These are phyloP conservation scores for Lasiosphaeria ovina DNA, from an alignment of 495 filamentous ascomycete genomes.

Conservation along the genomic window DNA sequence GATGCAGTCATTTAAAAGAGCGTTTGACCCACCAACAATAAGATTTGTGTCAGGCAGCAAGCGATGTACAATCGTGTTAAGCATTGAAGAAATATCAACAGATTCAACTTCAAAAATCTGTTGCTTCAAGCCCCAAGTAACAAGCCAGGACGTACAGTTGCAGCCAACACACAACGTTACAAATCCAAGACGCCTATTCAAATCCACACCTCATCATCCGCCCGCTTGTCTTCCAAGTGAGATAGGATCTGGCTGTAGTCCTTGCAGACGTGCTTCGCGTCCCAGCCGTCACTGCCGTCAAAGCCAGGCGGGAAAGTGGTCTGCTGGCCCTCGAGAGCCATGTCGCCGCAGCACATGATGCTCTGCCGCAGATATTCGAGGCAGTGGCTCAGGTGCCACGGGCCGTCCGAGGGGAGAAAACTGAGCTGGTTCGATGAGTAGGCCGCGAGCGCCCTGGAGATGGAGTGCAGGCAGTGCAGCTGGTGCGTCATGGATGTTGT, in stretches of 20 bases:
- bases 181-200: constrained; percentile 13
- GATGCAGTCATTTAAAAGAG: too few species aligned
- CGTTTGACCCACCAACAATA: too few species aligned
- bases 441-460: constrained; percentile 38
- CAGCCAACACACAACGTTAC: too few species aligned
- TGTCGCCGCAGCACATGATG: constrained; percentile 48
- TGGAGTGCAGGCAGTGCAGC: constrained; percentile 46
- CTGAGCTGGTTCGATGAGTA: constrained; percentile 29
- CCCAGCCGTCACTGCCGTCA: constrained; percentile 47
- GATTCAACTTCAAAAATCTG: too few species aligned
- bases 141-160: too few species aligned
- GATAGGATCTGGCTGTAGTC: constrained; percentile 37
- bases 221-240: constrained; percentile 39
- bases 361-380: constrained; percentile 49
- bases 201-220: constrained; percentile 42
- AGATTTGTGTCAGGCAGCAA: too few species aligned
- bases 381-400: constrained; percentile 48
- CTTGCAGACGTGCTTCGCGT: constrained; percentile 47
- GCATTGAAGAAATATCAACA: too few species aligned
- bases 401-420: constrained; percentile 33
- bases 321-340: constrained; percentile 45
- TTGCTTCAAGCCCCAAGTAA: too few species aligned
- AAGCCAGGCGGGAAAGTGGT: constrained; percentile 41
- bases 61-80: too few species aligned
- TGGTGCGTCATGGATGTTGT: constrained; percentile 51